Evolutionary conservation across 352 stramenopile genomes (phyloP).

Genomic region (Phytophthora lateralis): DNA sequence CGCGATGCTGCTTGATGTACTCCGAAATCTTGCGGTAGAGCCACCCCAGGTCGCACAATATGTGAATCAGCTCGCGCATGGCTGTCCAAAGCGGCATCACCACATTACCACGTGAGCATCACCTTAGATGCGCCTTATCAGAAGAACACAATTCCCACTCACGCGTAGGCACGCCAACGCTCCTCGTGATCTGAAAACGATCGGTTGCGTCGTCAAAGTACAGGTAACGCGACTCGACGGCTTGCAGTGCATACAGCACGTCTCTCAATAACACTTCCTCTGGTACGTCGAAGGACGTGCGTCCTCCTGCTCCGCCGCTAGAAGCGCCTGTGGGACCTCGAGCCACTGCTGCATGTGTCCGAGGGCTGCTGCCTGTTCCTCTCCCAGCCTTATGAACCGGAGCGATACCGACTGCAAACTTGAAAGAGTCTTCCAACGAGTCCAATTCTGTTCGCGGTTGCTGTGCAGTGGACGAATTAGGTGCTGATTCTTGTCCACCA

Average conservation of each 20-base stretch:
- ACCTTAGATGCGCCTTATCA: neutral
- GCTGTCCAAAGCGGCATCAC: constrained; percentile 40
- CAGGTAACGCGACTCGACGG: constrained; percentile 92
- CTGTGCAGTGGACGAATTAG: constrained; percentile 2
- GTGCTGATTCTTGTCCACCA: constrained; percentile 2
- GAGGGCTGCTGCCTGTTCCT: constrained; percentile 28
- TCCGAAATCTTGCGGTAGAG: constrained; percentile 87
- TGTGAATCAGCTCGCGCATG: constrained; percentile 84
- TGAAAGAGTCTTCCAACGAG: constrained; percentile 82
- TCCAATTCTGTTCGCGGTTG: constrained; percentile 47
- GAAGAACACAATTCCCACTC: constrained; percentile 26
- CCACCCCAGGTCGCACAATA: constrained; percentile 90
- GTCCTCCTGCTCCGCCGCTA: constrained; percentile 8
- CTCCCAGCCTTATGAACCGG: constrained; percentile 38
- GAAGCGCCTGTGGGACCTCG: constrained; percentile 1
- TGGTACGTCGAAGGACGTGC: constrained; percentile 68
- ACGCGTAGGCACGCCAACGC: constrained; percentile 81
- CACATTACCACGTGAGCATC: constrained; percentile 10
- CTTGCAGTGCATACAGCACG: constrained; percentile 92
- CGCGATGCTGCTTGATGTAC: constrained; percentile 78
- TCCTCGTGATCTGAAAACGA: constrained; percentile 81
- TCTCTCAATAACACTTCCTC: constrained; percentile 92
- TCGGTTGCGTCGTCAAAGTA: constrained; percentile 82
- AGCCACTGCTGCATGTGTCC: constrained; percentile 9
- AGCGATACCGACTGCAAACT: constrained; percentile 71